A percentile compares a stretch with the other conserved stretches of the same genome.
Conservation (phyloP, 2,329 filamentous ascomycete species). For the Rhytidhysteron rufulum region DNA sequence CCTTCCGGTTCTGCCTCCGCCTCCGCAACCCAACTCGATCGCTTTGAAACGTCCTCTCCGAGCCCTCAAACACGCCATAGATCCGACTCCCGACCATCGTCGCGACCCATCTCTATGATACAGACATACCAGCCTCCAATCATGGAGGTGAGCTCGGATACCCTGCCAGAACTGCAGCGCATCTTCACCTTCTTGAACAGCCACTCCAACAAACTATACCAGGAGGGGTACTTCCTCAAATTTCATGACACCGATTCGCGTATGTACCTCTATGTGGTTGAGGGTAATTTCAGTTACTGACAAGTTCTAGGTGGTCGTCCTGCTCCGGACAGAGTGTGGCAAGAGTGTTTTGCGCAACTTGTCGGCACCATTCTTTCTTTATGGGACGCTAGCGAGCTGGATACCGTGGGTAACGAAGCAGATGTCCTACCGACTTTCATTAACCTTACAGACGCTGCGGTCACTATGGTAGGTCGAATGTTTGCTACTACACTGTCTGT, state of each 20-base stretch:
- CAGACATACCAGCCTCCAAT: constrained; percentile 80
- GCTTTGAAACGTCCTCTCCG: constrained; percentile 22
- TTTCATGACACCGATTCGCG: constrained; percentile 89
- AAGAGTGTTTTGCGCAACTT: constrained; percentile 94
- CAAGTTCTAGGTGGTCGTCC: constrained; percentile 73
- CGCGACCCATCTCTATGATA: constrained; percentile 79
- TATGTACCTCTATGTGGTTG: constrained; percentile 60
- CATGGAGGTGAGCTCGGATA: constrained; percentile 82
- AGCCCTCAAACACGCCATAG: constrained; percentile 38
- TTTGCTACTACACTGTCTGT: neutral
- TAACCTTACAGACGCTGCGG: constrained; percentile 93
- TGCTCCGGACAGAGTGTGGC: constrained; percentile 83
- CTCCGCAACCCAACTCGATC: constrained; percentile 28
- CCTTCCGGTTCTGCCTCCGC: constrained; percentile 15
- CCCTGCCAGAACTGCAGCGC: constrained; percentile 85
- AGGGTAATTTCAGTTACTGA: too few species aligned
- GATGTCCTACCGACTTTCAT: constrained; percentile 90
- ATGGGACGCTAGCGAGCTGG: constrained; percentile 91
- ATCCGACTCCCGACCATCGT: constrained; percentile 49
- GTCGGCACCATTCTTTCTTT: constrained; percentile 91
- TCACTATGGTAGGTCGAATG: constrained; percentile 92
- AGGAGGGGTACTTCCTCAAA: constrained; percentile 97
- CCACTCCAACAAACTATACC: constrained; percentile 93
- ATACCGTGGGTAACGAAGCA: constrained; percentile 77
- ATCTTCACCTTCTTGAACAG: constrained; percentile 93